A percentile compares a stretch with the other conserved stretches of the same genome.
Evolutionary conservation across 2,329 filamentous ascomycete genomes (phyloP).

Genomic region (Talaromyces albobiverticillius): DNA sequence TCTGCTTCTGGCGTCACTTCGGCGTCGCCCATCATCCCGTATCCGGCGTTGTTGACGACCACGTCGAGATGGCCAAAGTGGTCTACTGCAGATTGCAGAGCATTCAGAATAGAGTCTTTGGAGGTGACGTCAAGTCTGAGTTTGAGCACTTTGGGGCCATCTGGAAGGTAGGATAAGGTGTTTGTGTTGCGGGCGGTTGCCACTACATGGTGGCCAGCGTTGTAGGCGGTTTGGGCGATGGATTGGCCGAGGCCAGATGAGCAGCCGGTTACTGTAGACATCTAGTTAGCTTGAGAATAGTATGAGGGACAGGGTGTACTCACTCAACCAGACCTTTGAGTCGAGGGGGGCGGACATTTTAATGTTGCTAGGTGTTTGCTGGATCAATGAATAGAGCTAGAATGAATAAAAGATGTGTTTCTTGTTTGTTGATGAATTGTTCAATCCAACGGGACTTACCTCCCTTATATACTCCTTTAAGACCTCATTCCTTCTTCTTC

Average conservation of each 20-base stretch:
- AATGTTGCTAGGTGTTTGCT: background rate
- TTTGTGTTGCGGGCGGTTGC: background rate
- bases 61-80: conserved; percentile 3
- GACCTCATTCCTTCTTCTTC: background rate
- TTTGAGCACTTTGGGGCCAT: background rate
- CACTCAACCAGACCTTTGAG: background rate
- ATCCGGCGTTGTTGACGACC: conserved; percentile 5
- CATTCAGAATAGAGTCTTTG: background rate
- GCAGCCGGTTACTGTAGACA: background rate
- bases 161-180: background rate
- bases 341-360: background rate
- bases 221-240: background rate
- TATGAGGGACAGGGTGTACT: too few relatives aligned
- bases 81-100: background rate
- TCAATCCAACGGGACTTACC: background rate
- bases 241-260: conserved; percentile 3
- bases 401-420: too few relatives aligned
- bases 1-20: background rate
- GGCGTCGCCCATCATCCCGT: background rate
- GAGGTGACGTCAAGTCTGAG: background rate
- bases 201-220: background rate
- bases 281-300: background rate
- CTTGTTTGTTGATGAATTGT: background rate
- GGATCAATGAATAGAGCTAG: background rate
- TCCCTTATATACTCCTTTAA: background rate